Base-by-base conservation (phyloP, 2,329 filamentous ascomycete species). In the Fusarium goolgardi region DNA sequence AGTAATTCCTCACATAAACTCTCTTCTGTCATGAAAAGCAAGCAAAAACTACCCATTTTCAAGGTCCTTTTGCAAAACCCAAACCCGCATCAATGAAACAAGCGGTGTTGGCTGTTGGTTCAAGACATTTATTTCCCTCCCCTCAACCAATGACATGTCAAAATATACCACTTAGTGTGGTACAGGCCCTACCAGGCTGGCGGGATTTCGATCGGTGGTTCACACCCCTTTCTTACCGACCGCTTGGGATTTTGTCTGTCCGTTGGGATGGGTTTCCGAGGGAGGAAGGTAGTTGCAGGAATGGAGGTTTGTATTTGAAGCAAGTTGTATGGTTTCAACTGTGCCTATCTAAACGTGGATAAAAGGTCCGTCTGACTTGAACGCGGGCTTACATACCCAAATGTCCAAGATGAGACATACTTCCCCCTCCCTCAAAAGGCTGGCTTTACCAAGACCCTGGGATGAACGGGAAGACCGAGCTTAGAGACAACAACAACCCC, bases 61-160 rank as follows among this genome's bases (percentile, higher is more conserved):
- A 64, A 64, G 61, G 59, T 64, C 35, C 61, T 64, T 64, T 64
- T 64, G 59, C 52, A 39, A 15, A 31, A 25, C 4, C 10, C 21
- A 25, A 35, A 21, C 18, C 16, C 13, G 35, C 32, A 9, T 44
- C 27, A 16, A 15, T 59, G 59, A 64, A 64, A 64, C 61, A 40
- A 43, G 60, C 59, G 59, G 60, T 63, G 59, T 63, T 65, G 60
- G 25, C 16, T 41, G 46, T 61, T 61, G 53, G 54, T 40, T 46
- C 25, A 52, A 27, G 35, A 35, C 44, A 58, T 16, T 29, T 29
- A 29, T 29, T 29, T 29, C 27, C 27, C 13, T 20, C 13, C 6
- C 18, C 20, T 16, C 51, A 37, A 13, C 52, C 52, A 55, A 55
- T 49, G 12, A 54, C 13, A 31, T 45, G n/a, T 12, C 44, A 46